Evolutionary conservation across 2,329 filamentous ascomycete genomes (phyloP).

Genomic region (Penicillium glabrum): DNA sequence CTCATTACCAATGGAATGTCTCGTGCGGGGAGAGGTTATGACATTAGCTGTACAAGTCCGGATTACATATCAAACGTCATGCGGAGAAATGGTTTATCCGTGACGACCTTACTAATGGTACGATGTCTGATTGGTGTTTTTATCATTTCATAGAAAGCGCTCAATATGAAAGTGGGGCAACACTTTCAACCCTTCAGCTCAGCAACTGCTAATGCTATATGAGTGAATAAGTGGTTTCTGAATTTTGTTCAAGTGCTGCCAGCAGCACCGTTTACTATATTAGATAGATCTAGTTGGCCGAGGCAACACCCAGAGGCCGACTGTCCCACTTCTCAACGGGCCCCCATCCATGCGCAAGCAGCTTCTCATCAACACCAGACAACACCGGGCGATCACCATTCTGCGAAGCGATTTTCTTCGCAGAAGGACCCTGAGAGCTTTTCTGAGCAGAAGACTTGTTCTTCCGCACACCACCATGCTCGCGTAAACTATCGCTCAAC

Average conservation of each 20-base stretch:
- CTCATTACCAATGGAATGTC: conserved; percentile 25
- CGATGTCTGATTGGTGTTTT: conserved; percentile 8
- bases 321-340: conserved; percentile 30
- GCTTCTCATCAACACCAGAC: conserved; percentile 17
- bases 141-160: neutral
- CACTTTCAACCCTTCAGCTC: neutral
- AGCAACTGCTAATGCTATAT: neutral
- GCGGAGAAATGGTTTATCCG: conserved; percentile 4
- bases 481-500: conserved; percentile 20
- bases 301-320: conserved; percentile 34
- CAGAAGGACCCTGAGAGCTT: neutral
- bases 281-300: conserved; percentile 12
- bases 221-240: neutral
- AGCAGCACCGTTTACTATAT: conserved; percentile 17
- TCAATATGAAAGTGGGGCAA: neutral
- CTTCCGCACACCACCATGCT: conserved; percentile 4
- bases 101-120: conserved; percentile 8
- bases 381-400: conserved; percentile 1
- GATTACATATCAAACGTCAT: conserved; percentile 17
- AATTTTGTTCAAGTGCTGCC: conserved; percentile 14
- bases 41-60: neutral
- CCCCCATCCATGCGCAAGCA: conserved; percentile 32
- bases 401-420: neutral
- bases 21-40: conserved; percentile 15
- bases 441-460: neutral